Evolutionary conservation across 2,329 filamentous ascomycete species (phyloP), one percentile per base, ranked within the genome.

Genomic region (Canariomyces notabilis): DNA sequence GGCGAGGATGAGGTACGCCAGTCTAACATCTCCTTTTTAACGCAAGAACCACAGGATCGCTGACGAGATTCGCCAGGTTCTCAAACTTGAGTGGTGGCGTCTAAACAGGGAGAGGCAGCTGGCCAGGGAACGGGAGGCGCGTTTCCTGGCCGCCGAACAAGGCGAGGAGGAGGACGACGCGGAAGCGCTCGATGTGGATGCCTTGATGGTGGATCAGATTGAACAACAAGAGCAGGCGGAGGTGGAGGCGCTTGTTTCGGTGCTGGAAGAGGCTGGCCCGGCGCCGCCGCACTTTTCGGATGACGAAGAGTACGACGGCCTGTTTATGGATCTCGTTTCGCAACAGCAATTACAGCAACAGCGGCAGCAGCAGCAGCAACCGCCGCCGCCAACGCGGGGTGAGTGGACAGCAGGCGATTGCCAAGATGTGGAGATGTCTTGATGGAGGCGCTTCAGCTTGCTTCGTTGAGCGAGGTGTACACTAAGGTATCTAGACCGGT

Each of bases 321-420:
- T 83, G 8, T 83, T 95, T 61, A 77, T 79, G 69, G 80, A 87
- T 54, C 61, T 87, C 31, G 64, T 80, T 16, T 43, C 42, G 41
- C 65, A 73, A 50, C 67, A 74, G 38, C 59, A 64, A 12, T 36
- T 41, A 4, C 48, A 57, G 37, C 55, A 49, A 6, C 31, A 37
- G 8, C 47, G n/a, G n/a, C 67, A 74, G 38, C 59, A 64, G 12
- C 37, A 42, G 4, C 48, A 57, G 37, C 55, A 49, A 6, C 31
- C 37, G 8, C 47, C 53, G 42, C 42, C 40, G 21, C 49, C 16
- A 26, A n/a, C 16, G 1, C 15, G 16, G 8, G 18, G 4, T 29
- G 26, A 3, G 4, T 29, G 9, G 12, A n/a, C n/a, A n/a, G n/a
- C n/a, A n/a, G 48, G 54, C 20, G 52, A 57, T 2, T 66, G 64